Percentiles rank a stretch among this genome's conserved stretches.
These are phyloP conservation scores for Mucor lusitanicus DNA, from an alignment of 371 early-diverging fungal species.

Conservation along the genomic window DNA sequence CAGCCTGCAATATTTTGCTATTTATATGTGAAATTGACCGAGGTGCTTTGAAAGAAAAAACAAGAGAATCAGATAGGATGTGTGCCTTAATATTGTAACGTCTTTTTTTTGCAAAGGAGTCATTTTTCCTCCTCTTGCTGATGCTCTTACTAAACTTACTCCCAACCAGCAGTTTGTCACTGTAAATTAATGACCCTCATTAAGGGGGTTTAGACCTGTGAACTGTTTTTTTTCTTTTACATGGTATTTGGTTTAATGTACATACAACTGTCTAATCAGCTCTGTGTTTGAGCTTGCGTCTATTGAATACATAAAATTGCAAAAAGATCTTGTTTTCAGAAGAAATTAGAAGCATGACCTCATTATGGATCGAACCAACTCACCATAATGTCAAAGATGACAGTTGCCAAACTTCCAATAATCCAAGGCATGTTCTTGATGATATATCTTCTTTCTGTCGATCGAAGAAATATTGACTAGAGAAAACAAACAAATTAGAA, in stretches of 20 bases:
- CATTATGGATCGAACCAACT: background rate
- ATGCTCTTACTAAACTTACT: background rate
- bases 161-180: background rate
- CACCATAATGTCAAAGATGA: conserved; percentile 53
- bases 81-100: background rate
- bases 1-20: background rate
- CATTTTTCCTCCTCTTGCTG: background rate
- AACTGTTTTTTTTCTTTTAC: background rate
- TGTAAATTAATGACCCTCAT: background rate
- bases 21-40: background rate
- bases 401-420: conserved; percentile 51
- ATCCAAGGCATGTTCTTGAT: conserved; percentile 61
- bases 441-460: conserved; percentile 46
- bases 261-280: conserved; percentile 2
- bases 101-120: background rate
- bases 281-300: conserved; percentile 13
- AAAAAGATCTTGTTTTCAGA: conserved; percentile 18
- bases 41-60: background rate
- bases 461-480: conserved; percentile 55
- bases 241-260: background rate
- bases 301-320: conserved; percentile 18
- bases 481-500: background rate
- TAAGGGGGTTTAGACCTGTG: background rate
- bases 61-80: background rate
- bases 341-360: background rate